phyloP scores from a whole-genome alignment of 306 rosid species.

The Cicer arietinum region DNA sequence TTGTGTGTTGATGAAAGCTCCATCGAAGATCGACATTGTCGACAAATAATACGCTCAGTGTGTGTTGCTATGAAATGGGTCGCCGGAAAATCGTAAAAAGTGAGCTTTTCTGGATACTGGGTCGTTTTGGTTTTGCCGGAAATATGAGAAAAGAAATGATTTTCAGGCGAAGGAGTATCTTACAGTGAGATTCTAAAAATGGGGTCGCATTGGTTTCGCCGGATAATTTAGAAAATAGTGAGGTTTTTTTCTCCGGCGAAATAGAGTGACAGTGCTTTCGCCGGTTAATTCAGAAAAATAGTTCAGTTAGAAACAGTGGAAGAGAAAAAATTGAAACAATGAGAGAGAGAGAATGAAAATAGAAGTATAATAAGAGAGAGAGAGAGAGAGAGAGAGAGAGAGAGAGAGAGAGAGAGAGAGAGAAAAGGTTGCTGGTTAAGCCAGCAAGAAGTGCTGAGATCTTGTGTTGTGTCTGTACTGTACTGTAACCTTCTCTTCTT shows the following conservation, averaged over 20 bases:
- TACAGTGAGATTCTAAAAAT: background rate
- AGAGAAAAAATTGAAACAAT: too few species aligned
- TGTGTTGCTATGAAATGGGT: constrained; percentile 2
- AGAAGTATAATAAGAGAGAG: constrained; percentile 17
- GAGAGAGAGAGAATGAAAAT: background rate
- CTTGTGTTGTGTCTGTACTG: background rate
- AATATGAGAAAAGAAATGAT: background rate
- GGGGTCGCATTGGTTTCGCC: constrained; percentile 44
- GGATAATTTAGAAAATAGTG: background rate
- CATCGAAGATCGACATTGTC: constrained; percentile 77
- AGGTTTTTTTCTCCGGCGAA: constrained; percentile 3
- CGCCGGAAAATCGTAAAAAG: constrained; percentile 1
- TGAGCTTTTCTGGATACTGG: background rate
- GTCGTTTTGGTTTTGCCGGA: constrained; percentile 33
- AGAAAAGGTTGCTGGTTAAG: constrained; percentile 1
- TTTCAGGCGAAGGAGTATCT: background rate
- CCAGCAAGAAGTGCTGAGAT: constrained; percentile 37
- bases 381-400: background rate
- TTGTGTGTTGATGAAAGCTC: constrained; percentile 73
- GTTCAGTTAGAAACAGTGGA: background rate
- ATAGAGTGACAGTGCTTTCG: background rate
- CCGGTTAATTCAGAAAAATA: background rate
- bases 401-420: background rate
- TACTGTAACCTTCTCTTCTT: background rate
- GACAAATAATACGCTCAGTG: background rate